Conservation (phyloP, 768 basidiomycete genomes). For the Mycena kentingensis region DNA sequence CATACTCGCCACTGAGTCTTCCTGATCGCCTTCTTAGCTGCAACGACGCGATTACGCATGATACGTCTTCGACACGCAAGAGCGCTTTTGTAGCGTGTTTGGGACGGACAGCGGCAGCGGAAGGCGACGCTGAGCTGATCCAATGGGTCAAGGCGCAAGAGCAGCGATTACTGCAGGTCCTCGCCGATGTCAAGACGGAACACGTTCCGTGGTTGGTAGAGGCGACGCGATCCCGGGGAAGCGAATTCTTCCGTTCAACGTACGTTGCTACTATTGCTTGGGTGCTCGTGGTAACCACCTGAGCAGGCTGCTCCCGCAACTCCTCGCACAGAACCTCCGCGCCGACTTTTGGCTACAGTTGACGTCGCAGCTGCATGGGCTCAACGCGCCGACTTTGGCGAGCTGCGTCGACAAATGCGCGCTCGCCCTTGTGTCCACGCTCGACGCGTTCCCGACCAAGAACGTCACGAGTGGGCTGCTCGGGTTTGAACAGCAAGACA, state of each 20-base stretch:
- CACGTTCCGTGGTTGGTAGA: not conserved
- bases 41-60: not conserved
- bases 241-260: not conserved
- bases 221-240: not conserved
- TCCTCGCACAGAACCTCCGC: not conserved
- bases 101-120: too few species aligned
- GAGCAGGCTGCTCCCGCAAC: not conserved
- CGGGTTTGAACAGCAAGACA: not conserved
- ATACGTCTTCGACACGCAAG: not conserved
- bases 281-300: not conserved
- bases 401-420: slow-evolving; percentile 6
- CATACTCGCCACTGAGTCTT: not conserved
- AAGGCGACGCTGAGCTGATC: not conserved
- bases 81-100: not conserved
- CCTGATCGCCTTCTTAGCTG: not conserved
- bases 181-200: not conserved
- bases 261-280: not conserved
- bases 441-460: slow-evolving; percentile 16
- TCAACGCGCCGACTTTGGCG: not conserved
- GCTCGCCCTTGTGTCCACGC: slow-evolving; percentile 5
- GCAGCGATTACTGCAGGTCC: not conserved
- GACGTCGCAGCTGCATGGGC: not conserved
- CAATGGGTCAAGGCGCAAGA: not conserved
- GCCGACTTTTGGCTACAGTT: not conserved
- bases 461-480: not conserved